These are phyloP conservation scores for Fraxinus greggii DNA, from an alignment of 305 asterid species.

Conservation along the genomic window DNA sequence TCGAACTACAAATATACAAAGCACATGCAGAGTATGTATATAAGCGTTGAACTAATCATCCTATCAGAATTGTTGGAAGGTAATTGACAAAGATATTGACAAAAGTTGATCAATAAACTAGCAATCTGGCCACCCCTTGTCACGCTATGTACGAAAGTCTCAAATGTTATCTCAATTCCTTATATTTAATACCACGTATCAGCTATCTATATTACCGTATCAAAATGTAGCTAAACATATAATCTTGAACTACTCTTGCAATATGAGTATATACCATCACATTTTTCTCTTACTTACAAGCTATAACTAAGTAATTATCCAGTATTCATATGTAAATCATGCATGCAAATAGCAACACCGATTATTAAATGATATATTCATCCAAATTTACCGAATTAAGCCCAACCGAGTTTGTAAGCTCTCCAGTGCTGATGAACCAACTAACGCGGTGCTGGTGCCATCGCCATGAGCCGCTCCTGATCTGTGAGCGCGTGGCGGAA, in stretches of 20 bases:
- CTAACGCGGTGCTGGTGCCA: conserved; percentile 22
- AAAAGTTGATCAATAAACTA: neutral
- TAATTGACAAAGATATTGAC: neutral
- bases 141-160: neutral
- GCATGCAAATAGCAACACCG: neutral
- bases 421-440: neutral
- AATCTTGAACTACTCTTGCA: neutral
- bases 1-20: neutral
- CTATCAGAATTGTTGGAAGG: neutral
- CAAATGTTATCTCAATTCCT: neutral
- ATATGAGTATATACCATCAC: neutral
- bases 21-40: neutral
- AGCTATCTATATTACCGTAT: neutral
- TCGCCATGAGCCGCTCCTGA: conserved; percentile 55
- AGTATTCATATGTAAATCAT: neutral
- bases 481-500: conserved; percentile 76
- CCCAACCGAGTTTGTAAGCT: neutral
- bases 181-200: neutral
- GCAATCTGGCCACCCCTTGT: neutral
- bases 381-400: neutral
- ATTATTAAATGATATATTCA: neutral
- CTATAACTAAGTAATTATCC: neutral
- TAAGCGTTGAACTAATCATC: neutral
- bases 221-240: neutral
- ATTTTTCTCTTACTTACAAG: neutral